Evolutionary conservation across 2,329 filamentous ascomycete species (phyloP), one percentile per base, ranked within the genome.

Genomic region (Sclerotinia nivalis): DNA sequence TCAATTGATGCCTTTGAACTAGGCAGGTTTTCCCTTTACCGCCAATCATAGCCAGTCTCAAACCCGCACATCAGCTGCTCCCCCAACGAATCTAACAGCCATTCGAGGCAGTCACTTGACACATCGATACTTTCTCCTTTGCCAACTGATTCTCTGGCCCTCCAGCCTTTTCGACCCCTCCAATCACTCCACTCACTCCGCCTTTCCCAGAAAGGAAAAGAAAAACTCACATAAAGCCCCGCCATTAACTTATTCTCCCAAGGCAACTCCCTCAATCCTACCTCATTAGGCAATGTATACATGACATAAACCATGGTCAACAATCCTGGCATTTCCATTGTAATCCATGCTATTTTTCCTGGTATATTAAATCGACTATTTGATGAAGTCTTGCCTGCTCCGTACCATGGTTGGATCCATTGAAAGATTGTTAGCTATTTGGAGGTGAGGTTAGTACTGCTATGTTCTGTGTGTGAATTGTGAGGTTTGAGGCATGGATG

Each of bases 331-430:
- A 87, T 83, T 80, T 99, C 96, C 93, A 97, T 97, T 2, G 89
- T 87, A 69, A 91, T 85, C 96, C 96, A 99, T 70, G 88, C 93
- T 73, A 93, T 83, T 75, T 92, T 92, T 72, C 96, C 96, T 1
- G 94, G 92, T n/a, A 98, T 80, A 81, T 99, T 99, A 78, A 96
- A 83, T 18, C 82, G 82, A 75, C 91, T 93, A 4, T 84, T 78
- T 25, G 89, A 85, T 4, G 93, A 97, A 3, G 94, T 97, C 82
- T 98, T 98, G 79, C 96, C 96, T 83, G 95, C 93, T 65, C 92
- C 92, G 80, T 97, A 96, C 86, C 88, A 97, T 69, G 88, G 86
- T n/a, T 85, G 82, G 4, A 73, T 22, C 90, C 91, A 96, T 87
- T 97, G 93, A 31, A 87, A 66, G 1, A 88, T 86, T 0, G 89